Conservation (phyloP, 495 filamentous ascomycete species). For the Lophiotrema nucula region DNA sequence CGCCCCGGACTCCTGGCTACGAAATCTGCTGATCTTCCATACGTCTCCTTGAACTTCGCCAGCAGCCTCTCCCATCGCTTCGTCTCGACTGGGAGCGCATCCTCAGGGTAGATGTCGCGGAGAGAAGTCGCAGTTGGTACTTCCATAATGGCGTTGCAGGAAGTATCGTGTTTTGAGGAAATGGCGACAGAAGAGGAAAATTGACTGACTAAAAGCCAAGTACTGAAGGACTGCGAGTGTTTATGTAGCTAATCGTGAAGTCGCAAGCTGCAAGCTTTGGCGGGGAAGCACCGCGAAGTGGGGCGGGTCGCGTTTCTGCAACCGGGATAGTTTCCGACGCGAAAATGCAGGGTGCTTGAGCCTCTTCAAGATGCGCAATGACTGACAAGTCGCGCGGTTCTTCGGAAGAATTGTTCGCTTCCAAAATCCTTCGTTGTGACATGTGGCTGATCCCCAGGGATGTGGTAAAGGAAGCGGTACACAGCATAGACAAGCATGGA, state of each 20-base stretch:
- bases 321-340: neutral
- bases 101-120: conserved; percentile 66
- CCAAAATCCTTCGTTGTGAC: too few relatives aligned
- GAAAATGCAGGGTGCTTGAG: conserved; percentile 5
- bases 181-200: neutral
- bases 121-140: conserved; percentile 54
- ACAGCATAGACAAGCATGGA: too few relatives aligned
- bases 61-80: conserved; percentile 72
- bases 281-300: conserved; percentile 13
- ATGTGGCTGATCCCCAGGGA: too few relatives aligned
- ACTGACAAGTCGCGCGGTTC: too few relatives aligned
- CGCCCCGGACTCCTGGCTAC: conserved; percentile 87
- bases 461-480: too few relatives aligned
- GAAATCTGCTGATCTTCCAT: conserved; percentile 71
- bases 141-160: conserved; percentile 32
- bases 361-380: too few relatives aligned
- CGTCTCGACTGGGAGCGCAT: conserved; percentile 56
- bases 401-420: too few relatives aligned
- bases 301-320: neutral
- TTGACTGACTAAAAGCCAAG: too few relatives aligned
- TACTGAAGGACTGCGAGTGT: too few relatives aligned
- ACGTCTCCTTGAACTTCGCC: conserved; percentile 67
- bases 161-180: too few relatives aligned
- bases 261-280: neutral
- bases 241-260: too few relatives aligned